Base-by-base conservation (phyloP, 179 eudicot genomes). In the Beta corolliflora region DNA sequence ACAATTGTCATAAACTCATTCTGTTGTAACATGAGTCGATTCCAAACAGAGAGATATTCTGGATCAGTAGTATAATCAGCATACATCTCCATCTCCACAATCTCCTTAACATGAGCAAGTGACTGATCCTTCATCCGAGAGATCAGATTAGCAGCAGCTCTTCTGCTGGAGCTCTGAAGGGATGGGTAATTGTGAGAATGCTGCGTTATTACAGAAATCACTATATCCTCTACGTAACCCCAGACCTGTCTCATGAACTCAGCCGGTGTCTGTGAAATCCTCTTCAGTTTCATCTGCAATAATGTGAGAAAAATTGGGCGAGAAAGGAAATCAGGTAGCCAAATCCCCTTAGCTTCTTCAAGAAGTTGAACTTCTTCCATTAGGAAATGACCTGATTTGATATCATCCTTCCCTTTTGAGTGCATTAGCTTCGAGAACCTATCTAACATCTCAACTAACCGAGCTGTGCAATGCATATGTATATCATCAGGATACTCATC, bases 241-340 rank as follows among this genome's bases (percentile, higher is more conserved):
- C 92, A 91, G 0, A 84, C 82, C 7, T 83, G 55, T 0, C 64
- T 78, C 29, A 91, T 83, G 78, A 91, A 90, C 7, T 66, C 80
- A 18, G 70, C 81, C 0, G 92, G 94, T 0, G 60, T 83, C 0
- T 21, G 44, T 0, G 90, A 84, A 10, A 90, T 80, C 2, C 18
- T 77, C 16, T 77, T 85, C 4, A 93, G 86, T 29, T 83, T 87
- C 45, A 45, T 76, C n/a, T 86, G 88, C 71, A 91, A 46, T 0
- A 87, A 9, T 0, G 77, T 75, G 0, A 85, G 82, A 73, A 92
- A 92, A 9, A 85, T 90, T 7, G 86, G 12, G 3, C 87, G 75
- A 5, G 95, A 89, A 5, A 90, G 88, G 60, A 88, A 89, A 81
- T 88, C 87, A 0, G 95, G 93, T 18, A 89, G 82, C 54, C 81